A percentile compares a stretch with the other conserved stretches of the same genome.
Evolutionary conservation across 2,329 filamentous ascomycete genomes (phyloP).

Genomic region (Ophiostoma sp.): DNA sequence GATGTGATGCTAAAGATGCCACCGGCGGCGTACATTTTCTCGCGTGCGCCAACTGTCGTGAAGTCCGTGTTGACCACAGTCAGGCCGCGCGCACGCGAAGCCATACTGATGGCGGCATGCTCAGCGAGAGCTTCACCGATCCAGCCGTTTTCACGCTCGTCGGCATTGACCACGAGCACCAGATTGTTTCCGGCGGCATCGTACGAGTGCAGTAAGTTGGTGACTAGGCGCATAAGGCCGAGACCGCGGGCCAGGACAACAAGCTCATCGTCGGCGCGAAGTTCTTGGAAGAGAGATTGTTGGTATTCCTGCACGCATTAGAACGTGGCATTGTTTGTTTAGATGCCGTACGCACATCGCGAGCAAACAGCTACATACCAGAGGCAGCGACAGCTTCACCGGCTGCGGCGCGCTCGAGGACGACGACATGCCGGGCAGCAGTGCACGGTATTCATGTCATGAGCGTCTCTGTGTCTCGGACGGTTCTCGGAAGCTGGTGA

Average conservation of each 20-base stretch:
- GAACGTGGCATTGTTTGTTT: not conserved
- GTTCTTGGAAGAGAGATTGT: slow-evolving; percentile 87
- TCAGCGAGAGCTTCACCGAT: slow-evolving; percentile 94
- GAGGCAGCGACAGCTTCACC: slow-evolving; percentile 74
- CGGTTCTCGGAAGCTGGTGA: not conserved
- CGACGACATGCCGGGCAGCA: slow-evolving; percentile 44
- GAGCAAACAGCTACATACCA: slow-evolving; percentile 42
- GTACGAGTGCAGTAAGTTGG: slow-evolving; percentile 94
- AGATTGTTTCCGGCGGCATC: slow-evolving; percentile 94
- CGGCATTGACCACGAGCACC: slow-evolving; percentile 80
- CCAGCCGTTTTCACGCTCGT: slow-evolving; percentile 92
- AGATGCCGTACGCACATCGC: not conserved
- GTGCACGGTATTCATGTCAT: slow-evolving; percentile 17
- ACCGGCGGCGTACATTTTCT: slow-evolving; percentile 85
- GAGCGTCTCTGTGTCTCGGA: not conserved
- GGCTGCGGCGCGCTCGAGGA: slow-evolving; percentile 53
- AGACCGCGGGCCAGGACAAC: slow-evolving; percentile 87
- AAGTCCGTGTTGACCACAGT: slow-evolving; percentile 91
- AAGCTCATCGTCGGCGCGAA: slow-evolving; percentile 86
- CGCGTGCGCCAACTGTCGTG: slow-evolving; percentile 77
- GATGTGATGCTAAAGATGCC: slow-evolving; percentile 96
- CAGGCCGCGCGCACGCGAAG: slow-evolving; percentile 63
- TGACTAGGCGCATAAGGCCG: slow-evolving; percentile 83
- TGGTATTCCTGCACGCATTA: slow-evolving; percentile 66
- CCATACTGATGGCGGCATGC: slow-evolving; percentile 81